phyloP scores from a whole-genome alignment of 176 grass and related monocot species.

The Oryza glaberrima region DNA sequence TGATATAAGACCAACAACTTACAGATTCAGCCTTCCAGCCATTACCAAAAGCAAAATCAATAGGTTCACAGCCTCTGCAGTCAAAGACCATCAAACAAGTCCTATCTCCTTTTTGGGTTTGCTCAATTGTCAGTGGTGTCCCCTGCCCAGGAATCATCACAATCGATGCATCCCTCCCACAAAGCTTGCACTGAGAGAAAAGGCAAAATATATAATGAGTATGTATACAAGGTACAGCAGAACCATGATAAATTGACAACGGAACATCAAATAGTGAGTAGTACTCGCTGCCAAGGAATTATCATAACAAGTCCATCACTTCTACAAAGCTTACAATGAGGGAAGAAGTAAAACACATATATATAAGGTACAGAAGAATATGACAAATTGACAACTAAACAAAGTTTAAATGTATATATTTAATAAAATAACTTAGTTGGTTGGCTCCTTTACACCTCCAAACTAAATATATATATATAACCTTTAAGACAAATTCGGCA shows the following conservation, averaged over 20 bases:
- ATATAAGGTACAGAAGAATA: neutral
- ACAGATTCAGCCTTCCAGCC: conserved; percentile 92
- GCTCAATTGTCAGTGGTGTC: conserved; percentile 64
- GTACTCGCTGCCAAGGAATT: neutral
- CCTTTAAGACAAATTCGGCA: no score
- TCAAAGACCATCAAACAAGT: conserved; percentile 88
- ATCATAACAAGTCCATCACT: neutral
- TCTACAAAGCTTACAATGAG: neutral
- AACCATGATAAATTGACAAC: neutral
- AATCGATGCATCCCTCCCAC: conserved; percentile 86
- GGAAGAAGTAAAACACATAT: neutral
- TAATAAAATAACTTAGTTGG: no score
- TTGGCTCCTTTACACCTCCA: no score
- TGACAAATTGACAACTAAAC: no score
- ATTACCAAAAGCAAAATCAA: conserved; percentile 77
- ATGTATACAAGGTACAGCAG: neutral
- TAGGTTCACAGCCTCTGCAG: conserved; percentile 86
- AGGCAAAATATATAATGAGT: conserved; percentile 30
- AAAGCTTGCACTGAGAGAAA: conserved; percentile 89
- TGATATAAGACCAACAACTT: conserved; percentile 42
- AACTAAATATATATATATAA: no score
- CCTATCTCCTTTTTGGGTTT: conserved; percentile 56
- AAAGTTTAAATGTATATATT: no score
- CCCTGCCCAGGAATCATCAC: conserved; percentile 89
- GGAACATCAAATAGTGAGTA: neutral